Base-by-base conservation (phyloP, 148 eudicot species). In the Talinum fruticosum region DNA sequence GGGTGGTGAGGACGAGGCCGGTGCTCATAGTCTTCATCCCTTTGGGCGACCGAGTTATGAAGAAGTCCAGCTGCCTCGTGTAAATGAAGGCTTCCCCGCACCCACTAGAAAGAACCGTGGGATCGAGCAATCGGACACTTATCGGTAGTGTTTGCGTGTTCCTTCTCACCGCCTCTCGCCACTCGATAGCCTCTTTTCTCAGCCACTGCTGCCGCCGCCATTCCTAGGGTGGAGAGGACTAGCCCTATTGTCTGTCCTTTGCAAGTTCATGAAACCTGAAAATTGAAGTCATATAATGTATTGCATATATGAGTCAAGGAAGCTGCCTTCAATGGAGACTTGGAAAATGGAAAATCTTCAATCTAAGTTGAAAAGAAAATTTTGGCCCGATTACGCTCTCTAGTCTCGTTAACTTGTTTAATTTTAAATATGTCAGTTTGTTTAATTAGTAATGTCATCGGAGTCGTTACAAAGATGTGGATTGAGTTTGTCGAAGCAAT, bases 1-100 rank as follows among this genome's bases (percentile, higher is more conserved):
- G 57, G 0, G 94, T 89, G 2, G 90, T 84, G 0, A 90, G 81
- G 77, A 90, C 89, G 19, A 92, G 86, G 6, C 91, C 91, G 0
- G 94, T 90, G 89, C 92, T 92, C 87, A 92, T 80, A 0, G 90
- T 86, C 76, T 90, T 92, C 94, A 90, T 90, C 19, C 88, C 85
- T 79, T 89, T n/a, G 94, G 93, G 26, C 8, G 94, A 87, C 51
- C 82, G 84, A 15, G 86, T 92, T 35, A 89, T 87, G 89, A 90
- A 92, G 80, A 90, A 92, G 59, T 89, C 97, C 1, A 90, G 83
- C 65, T 92, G 94, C 1, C 94, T 94, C 0, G 90, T 87, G 90
- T 90, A 92, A 2, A 87, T 87, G 76, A 90, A 92, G 29, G 91
- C 97, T 80, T 90, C 90, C 14, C 90, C 97, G 94, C 71, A 4